These are phyloP conservation scores for Zea luxurians DNA, from an alignment of 176 grass and related monocot species.

Conservation along the genomic window DNA sequence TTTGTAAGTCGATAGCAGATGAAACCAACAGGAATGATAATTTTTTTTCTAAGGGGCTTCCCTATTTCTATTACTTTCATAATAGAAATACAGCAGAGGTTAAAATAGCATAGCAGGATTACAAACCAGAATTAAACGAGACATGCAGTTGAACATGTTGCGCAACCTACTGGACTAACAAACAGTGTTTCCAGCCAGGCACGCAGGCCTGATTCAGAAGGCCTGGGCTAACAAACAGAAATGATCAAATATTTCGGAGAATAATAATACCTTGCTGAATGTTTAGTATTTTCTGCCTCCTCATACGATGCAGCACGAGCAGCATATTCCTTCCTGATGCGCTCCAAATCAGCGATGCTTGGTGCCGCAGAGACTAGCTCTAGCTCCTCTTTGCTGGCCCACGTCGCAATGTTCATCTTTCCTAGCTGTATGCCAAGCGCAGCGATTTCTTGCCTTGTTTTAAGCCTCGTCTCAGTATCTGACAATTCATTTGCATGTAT, in stretches of 20 bases:
- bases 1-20: conserved; percentile 16
- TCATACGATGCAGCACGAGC: conserved; percentile 69
- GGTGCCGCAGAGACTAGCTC: conserved; percentile 54
- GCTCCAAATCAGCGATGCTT: conserved; percentile 55
- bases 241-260: conserved; percentile 7
- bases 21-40: neutral
- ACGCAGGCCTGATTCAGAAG: too few species aligned
- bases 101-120: too few species aligned
- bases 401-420: conserved; percentile 94
- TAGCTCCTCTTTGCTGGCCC: conserved; percentile 91
- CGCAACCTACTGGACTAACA: too few species aligned
- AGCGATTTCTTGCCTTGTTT: conserved; percentile 90
- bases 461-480: conserved; percentile 67
- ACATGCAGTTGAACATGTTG: too few species aligned
- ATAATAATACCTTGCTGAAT: conserved; percentile 73
- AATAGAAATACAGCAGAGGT: too few species aligned
- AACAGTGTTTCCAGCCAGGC: too few species aligned
- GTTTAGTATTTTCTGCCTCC: conserved; percentile 79
- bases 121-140: too few species aligned
- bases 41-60: too few species aligned
- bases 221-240: neutral
- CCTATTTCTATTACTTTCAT: too few species aligned
- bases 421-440: conserved; percentile 83
- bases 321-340: conserved; percentile 62
- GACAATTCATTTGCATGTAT: conserved; percentile 56